phyloP scores from a whole-genome alignment of 306 rosid species.

The Dicorynia guianensis region DNA sequence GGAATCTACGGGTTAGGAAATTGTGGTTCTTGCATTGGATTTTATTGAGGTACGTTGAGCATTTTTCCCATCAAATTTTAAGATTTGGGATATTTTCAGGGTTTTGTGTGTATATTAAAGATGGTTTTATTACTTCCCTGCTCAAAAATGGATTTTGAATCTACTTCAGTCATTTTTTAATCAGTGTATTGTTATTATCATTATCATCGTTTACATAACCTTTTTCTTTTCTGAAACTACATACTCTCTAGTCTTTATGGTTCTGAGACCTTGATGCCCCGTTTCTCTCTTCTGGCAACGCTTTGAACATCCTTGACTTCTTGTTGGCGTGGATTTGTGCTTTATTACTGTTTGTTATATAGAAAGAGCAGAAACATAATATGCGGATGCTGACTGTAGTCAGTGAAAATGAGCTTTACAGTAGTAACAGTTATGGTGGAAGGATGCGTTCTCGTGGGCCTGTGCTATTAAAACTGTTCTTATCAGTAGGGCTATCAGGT shows the following conservation, averaged over 20 bases:
- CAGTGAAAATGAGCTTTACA: conserved; percentile 42
- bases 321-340: not conserved
- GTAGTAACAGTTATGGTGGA: conserved; percentile 36
- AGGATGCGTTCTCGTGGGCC: conserved; percentile 54
- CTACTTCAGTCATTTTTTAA: conserved; percentile 2
- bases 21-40: conserved; percentile 21
- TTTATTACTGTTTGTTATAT: conserved; percentile 40
- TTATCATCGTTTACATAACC: not conserved
- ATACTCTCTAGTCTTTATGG: not conserved
- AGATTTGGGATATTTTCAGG: conserved; percentile 16
- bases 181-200: not conserved
- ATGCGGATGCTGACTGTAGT: conserved; percentile 16
- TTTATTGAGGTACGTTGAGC: conserved; percentile 24
- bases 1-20: conserved; percentile 28
- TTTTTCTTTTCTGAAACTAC: conserved; percentile 16
- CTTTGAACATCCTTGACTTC: no score
- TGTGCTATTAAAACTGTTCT: conserved; percentile 61
- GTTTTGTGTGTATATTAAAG: not conserved
- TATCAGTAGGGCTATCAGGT: conserved; percentile 50
- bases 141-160: not conserved
- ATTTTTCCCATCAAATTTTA: conserved; percentile 32
- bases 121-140: not conserved
- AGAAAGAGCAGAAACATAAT: conserved; percentile 2
- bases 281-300: no score
- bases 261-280: no score